Base-by-base conservation (phyloP, 495 filamentous ascomycete genomes). In the Evansstolkia leycettana region DNA sequence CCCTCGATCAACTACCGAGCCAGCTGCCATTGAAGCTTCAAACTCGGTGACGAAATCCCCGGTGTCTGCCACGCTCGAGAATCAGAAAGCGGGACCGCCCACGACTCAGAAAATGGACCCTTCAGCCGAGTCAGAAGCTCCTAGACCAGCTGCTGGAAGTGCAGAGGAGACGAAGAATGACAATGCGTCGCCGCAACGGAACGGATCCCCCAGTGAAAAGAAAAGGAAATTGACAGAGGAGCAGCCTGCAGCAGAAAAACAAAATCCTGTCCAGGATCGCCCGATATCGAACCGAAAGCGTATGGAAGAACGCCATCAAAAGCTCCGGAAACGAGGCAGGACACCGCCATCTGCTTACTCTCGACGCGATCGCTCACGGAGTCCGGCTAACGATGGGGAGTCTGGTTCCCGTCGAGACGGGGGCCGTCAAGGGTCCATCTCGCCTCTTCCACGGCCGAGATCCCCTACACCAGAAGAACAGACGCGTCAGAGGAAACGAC, bases 401-500 rank as follows among this genome's bases (percentile, higher is more conserved):
- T 20, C 36, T 0, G 32, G 17, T 8, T 32, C 48, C n/a, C 27
- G 20, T 16, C 49, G 52, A 13, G 47, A 54, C 24, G 45, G 46
- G 12, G 33, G 12, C n/a, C 43, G 43, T 9, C 49, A 50, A 25
- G 48, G 62, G 29, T 65, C 62, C 26, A 52, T 46, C 5, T 65
- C 63, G 11, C 58, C 63, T 6, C 26, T 43, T 1, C 38, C 60
- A 2, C 57, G 44, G 20, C 52, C 43, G 25, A 56, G 61, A 27
- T 64, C 61, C 2, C 60, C 58, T 7, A 55, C 58, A 7, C 61
- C 61, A 7, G 61, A 67, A 31, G 51, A 55, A 28, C 50, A 54
- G 30, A 36, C 78, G 6, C 76, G 81, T 13, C 81, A 82, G 48
- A 80, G 80, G 25, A 95, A 95, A 60, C 76, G 85, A 12, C 90